Conservation (phyloP, 108 stramenopile genomes). For the Skeletonema tropicum region DNA sequence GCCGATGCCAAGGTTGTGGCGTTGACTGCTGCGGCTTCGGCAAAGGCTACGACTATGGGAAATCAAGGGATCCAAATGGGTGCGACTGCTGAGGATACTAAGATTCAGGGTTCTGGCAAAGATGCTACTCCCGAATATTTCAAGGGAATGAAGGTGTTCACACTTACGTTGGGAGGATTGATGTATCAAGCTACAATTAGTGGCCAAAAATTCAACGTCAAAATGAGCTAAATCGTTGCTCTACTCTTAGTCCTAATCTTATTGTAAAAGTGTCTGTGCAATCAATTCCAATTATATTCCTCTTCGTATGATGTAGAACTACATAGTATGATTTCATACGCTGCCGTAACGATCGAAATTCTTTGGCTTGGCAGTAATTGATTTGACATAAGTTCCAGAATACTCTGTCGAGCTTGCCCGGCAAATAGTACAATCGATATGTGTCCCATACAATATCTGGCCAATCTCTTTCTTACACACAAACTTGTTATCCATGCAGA, state of each 20-base stretch:
- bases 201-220: slow-evolving; percentile 42
- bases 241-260: not conserved
- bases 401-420: slow-evolving; percentile 15
- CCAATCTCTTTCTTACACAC: slow-evolving; percentile 47
- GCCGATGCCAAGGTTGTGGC: slow-evolving; percentile 57
- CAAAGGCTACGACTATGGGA: slow-evolving; percentile 44
- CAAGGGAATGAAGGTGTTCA: slow-evolving; percentile 58
- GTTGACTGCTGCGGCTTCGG: slow-evolving; percentile 42
- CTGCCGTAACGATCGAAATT: not conserved
- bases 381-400: slow-evolving; percentile 7
- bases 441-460: slow-evolving; percentile 42
- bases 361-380: not conserved
- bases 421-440: slow-evolving; percentile 29
- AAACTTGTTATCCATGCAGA: slow-evolving; percentile 51
- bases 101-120: not conserved
- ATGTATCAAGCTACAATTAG: slow-evolving; percentile 52
- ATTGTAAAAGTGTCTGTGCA: not conserved
- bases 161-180: slow-evolving; percentile 37
- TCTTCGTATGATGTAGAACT: too few relatives aligned
- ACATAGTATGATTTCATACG: too few relatives aligned
- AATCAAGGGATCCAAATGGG: slow-evolving; percentile 32
- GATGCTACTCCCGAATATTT: slow-evolving; percentile 19
- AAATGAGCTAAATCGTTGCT: not conserved
- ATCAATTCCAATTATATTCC: too few relatives aligned
- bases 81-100: slow-evolving; percentile 9